phyloP scores from a whole-genome alignment of 2,329 filamentous ascomycete genomes.

The Xylaria sp. region DNA sequence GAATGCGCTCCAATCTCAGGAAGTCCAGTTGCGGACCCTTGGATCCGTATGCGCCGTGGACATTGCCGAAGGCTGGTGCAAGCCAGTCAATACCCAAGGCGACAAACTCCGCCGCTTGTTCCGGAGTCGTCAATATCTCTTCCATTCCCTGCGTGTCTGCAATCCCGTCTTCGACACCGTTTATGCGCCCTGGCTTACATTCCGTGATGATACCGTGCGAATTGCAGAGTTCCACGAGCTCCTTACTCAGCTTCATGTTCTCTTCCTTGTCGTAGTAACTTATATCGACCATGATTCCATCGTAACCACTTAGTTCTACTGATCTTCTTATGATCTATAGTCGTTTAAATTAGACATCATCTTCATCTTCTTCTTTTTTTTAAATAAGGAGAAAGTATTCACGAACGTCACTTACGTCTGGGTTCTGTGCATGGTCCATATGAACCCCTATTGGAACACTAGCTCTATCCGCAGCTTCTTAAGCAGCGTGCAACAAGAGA shows the following conservation, averaged over 20 bases:
- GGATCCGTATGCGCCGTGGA: slow-evolving; percentile 8
- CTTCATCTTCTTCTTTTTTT: neutral
- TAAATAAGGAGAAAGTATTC: neutral
- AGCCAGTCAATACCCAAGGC: slow-evolving; percentile 17
- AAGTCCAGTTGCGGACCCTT: slow-evolving; percentile 17
- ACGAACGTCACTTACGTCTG: slow-evolving; percentile 3
- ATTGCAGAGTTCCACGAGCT: slow-evolving; percentile 8
- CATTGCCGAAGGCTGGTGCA: slow-evolving; percentile 17
- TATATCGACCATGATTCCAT: slow-evolving; percentile 23
- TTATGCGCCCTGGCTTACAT: slow-evolving; percentile 11
- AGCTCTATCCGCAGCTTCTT: slow-evolving; percentile 13
- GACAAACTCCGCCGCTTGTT: slow-evolving; percentile 15
- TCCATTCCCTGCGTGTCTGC: slow-evolving; percentile 9
- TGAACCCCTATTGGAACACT: slow-evolving; percentile 22
- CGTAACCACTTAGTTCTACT: slow-evolving; percentile 16
- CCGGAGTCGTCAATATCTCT: slow-evolving; percentile 15
- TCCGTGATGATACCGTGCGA: slow-evolving; percentile 16
- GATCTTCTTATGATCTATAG: slow-evolving; percentile 14
- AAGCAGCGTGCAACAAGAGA: slow-evolving; percentile 13
- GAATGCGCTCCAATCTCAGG: slow-evolving; percentile 14
- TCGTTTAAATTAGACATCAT: neutral
- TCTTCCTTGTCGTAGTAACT: slow-evolving; percentile 18
- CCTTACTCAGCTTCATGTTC: slow-evolving; percentile 4
- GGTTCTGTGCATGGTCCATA: slow-evolving; percentile 19
- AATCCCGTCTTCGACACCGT: slow-evolving; percentile 16